Conservation (phyloP, 768 basidiomycete genomes). For the Mycena alexandri region DNA sequence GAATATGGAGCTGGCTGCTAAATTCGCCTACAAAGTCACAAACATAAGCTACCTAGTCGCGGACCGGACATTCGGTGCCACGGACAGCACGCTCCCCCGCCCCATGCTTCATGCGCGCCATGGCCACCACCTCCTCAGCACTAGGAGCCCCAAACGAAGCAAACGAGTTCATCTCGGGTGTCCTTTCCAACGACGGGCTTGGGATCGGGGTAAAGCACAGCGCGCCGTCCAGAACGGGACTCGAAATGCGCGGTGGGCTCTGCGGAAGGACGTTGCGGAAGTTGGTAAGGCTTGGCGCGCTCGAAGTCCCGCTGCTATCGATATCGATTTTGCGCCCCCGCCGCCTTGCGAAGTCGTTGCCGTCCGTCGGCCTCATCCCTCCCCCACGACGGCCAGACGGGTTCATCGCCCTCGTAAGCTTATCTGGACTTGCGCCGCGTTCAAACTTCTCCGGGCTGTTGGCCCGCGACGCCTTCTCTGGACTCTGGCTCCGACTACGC, state of each 20-base stretch:
- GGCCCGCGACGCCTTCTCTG: conserved; percentile 35
- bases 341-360: not conserved
- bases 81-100: not conserved
- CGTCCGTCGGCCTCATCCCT: no score
- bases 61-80: not conserved
- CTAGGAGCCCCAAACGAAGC: conserved; percentile 30
- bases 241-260: conserved; percentile 33
- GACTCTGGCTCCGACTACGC: conserved; percentile 44
- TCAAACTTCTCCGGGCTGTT: conserved; percentile 24
- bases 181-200: conserved; percentile 15
- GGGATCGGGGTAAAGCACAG: conserved; percentile 36
- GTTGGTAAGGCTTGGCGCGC: not conserved
- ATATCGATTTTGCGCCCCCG: not conserved
- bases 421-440: conserved; percentile 24
- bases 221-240: conserved; percentile 31
- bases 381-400: conserved; percentile 16
- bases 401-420: conserved; percentile 3
- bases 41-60: not conserved
- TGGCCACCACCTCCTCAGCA: not conserved
- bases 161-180: conserved; percentile 28
- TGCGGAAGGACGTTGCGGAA: conserved; percentile 23
- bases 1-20: no score
- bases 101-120: not conserved
- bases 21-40: no score
- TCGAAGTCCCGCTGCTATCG: not conserved